A percentile compares a stretch with the other conserved stretches of the same genome.
Conservation (phyloP, 495 filamentous ascomycete genomes). For the Aspergillus indologenus region DNA sequence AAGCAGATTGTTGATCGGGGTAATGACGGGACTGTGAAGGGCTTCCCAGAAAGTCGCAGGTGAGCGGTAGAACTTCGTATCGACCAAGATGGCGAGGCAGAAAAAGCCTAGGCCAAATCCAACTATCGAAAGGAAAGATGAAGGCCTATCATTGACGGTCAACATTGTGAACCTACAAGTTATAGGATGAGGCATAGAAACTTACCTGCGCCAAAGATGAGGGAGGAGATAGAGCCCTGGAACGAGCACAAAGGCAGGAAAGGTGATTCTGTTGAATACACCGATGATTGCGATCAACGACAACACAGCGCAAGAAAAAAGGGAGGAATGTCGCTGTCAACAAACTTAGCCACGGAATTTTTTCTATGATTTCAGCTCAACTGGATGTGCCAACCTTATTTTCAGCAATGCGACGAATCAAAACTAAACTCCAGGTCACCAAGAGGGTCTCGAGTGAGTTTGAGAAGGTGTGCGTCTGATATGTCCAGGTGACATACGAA, state of each 20-base stretch:
- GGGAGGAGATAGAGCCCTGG: constrained; percentile 78
- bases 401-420: constrained; percentile 78
- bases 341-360: constrained; percentile 19
- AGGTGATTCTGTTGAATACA: constrained; percentile 93
- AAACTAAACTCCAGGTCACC: constrained; percentile 85
- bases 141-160: constrained; percentile 51
- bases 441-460: constrained; percentile 93
- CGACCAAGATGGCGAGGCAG: constrained; percentile 69
- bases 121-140: constrained; percentile 60
- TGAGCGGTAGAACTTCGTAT: constrained; percentile 77
- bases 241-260: constrained; percentile 83
- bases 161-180: constrained; percentile 8
- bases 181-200: constrained; percentile 7
- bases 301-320: constrained; percentile 70
- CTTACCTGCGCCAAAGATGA: constrained; percentile 78
- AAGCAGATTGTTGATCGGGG: constrained; percentile 84
- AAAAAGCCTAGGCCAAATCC: constrained; percentile 60
- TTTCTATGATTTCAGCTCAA: background rate
- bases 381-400: constrained; percentile 56
- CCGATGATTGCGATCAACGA: constrained; percentile 80
- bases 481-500: constrained; percentile 98
- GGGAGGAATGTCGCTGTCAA: constrained; percentile 64
- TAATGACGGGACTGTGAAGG: constrained; percentile 66
- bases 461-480: constrained; percentile 97
- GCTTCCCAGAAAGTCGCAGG: constrained; percentile 51